Evolutionary conservation across 257 asterid species (phyloP).

Genomic region (Scutellaria baicalensis): DNA sequence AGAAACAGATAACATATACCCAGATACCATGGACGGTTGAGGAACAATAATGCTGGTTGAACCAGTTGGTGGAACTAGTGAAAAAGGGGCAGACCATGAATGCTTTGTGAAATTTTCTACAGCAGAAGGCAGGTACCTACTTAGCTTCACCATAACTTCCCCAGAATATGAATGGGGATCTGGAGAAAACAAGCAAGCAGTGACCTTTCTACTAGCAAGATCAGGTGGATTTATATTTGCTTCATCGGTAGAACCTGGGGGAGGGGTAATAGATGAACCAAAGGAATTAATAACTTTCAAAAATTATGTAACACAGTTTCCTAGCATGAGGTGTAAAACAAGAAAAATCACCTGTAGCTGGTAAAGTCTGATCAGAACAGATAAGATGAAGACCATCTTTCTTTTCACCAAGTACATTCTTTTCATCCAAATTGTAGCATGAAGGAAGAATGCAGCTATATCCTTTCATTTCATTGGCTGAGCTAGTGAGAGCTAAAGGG

Average conservation of each 20-base stretch:
- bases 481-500: slow-evolving; percentile 63
- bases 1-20: slow-evolving; percentile 72
- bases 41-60: slow-evolving; percentile 73
- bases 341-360: slow-evolving; percentile 31
- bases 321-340: slow-evolving; percentile 11
- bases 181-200: slow-evolving; percentile 83
- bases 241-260: slow-evolving; percentile 34
- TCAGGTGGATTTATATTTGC: slow-evolving; percentile 33
- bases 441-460: slow-evolving; percentile 64
- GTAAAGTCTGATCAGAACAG: slow-evolving; percentile 41
- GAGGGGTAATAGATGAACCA: slow-evolving; percentile 18
- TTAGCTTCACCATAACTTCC: slow-evolving; percentile 60
- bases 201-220: slow-evolving; percentile 32
- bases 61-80: slow-evolving; percentile 92
- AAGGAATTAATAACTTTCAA: slow-evolving; percentile 6
- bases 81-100: slow-evolving; percentile 80
- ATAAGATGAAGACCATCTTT: slow-evolving; percentile 76
- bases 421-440: slow-evolving; percentile 67
- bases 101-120: slow-evolving; percentile 36
- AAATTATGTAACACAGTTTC: slow-evolving; percentile 10
- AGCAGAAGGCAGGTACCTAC: slow-evolving; percentile 50
- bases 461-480: slow-evolving; percentile 55
- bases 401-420: slow-evolving; percentile 34
- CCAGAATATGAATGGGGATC: slow-evolving; percentile 58
- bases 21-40: slow-evolving; percentile 60